Evolutionary conservation across 352 stramenopile species (phyloP), one percentile per base, ranked within the genome.

Genomic region (Thalassiosira mediterranea): DNA sequence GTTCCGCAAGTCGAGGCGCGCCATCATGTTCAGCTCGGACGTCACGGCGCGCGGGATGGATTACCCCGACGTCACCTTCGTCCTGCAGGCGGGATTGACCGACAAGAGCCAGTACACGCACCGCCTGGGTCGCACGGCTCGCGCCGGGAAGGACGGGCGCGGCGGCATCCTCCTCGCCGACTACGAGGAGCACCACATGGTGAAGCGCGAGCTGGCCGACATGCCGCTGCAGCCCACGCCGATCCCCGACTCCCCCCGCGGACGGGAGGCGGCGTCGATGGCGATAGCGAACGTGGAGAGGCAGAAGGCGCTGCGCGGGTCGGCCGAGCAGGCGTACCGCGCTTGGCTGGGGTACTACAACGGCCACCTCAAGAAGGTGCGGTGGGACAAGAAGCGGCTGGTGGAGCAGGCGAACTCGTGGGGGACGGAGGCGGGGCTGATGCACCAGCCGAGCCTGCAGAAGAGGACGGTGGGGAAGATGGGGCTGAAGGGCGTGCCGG

Each of bases 341-440:
- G 95, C 95, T 32, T 98, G 91, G 90, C 88, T 98, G 29, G 96
- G 96, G 11, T 98, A 97, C 81, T 98, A 98, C 94, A 97, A 97
- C 83, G 88, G 74, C 46, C 93, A 92, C 32, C 66, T 95, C 15
- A 91, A 90, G 64, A 93, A 94, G 76, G 89, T 95, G 17, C 53
- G 28, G 5, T 75, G 73, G 63, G 63, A 81, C 40, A 88, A 85
- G 48, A 76, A 58, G 17, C 32, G 67, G 19, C 82, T 97, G 23
- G 95, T 98, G 28, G 54, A 85, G 40, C 72, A 94, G 60, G 92
- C 89, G 7, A 95, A 96, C 62, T 64, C 88, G 8, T 93, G 62
- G 63, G 54, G 62, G 81, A 72, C 86, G 15, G 28, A 87, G 2
- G 61, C 88, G 34, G 86, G 95, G 25, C 90, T 94, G 38, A 68